Evolutionary conservation across 1,284 basidiomycete genomes (phyloP), one percentile per base, ranked within the genome.

Genomic region (Inonotus hispidus): DNA sequence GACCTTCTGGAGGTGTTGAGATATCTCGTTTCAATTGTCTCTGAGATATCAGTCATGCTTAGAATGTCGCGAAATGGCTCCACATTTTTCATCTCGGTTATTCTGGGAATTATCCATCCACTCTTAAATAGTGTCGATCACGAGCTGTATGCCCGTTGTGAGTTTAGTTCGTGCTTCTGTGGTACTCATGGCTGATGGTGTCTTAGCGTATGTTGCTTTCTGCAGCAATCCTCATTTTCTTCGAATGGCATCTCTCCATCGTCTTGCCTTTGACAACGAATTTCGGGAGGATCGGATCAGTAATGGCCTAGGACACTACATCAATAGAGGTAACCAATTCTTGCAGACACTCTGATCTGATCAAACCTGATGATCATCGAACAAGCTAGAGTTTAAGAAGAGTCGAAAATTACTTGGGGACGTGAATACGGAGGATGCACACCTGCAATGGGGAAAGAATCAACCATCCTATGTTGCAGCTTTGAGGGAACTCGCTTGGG

Each of bases 201-300:
- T 25, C n/a, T 19, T 45, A 63, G 62, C 60, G 10, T 62, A 8
- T 49, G 46, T 61, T 6, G 19, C n/a, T 19, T 59, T 43, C 41
- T 58, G 50, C 21, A 46, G 38, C 52, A 62, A 62, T 37, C n/a
- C 37, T 13, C 25, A 47, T 19, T 64, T 58, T 21, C n/a, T n/a
- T n/a, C 59, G 63, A 8, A 32, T 64, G 35, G 29, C 47, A 4
- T 19, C 63, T 6, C 38, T 64, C 2, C 41, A 58, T 11, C 21
- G 47, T 23, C 29, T 60, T 5, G 58, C 58, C 25, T 47, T 56
- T 23, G 19, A 23, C 27, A 39, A 56, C 7, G 39, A 21, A n/a
- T 56, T 45, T 35, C 38, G 23, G 6, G 37, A 23, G 21, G 53
- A 61, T 25, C 43, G 59, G 1, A 19, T 61, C n/a, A 61, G 41